Conservation (phyloP, 306 rosid genomes). For the Vigna unguiculata region DNA sequence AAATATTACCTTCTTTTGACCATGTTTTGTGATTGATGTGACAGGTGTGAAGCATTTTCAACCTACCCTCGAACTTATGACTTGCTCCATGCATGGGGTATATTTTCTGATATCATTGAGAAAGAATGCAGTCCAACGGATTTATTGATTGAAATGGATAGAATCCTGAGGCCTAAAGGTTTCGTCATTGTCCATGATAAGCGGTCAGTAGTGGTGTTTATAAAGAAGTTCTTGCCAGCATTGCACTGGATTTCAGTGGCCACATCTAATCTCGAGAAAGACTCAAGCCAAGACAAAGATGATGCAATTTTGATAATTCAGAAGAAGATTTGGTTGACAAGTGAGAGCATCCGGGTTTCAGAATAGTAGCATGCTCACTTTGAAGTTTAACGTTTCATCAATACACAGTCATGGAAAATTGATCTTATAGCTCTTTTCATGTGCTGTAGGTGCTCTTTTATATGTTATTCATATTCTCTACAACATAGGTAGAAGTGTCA, state of each 20-base stretch:
- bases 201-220: slow-evolving; percentile 60
- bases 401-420: slow-evolving; percentile 18
- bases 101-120: slow-evolving; percentile 80
- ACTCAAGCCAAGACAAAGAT: slow-evolving; percentile 52
- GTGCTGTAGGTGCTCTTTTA: slow-evolving; percentile 34
- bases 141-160: slow-evolving; percentile 90
- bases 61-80: slow-evolving; percentile 95
- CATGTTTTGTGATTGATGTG: slow-evolving; percentile 39
- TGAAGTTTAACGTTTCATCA: slow-evolving; percentile 24
- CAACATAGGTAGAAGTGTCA: slow-evolving; percentile 43
- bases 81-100: slow-evolving; percentile 83
- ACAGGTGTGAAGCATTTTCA: slow-evolving; percentile 92
- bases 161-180: slow-evolving; percentile 86
- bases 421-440: slow-evolving; percentile 9
- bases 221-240: slow-evolving; percentile 71
- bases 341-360: slow-evolving; percentile 64
- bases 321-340: slow-evolving; percentile 90
- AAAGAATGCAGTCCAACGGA: slow-evolving; percentile 83
- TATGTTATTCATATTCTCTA: slow-evolving; percentile 38
- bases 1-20: slow-evolving; percentile 23
- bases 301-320: slow-evolving; percentile 70
- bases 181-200: slow-evolving; percentile 77
- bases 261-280: slow-evolving; percentile 43
- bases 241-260: slow-evolving; percentile 90
- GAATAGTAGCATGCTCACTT: slow-evolving; percentile 50